A percentile compares a stretch with the other conserved stretches of the same genome.
Conservation (phyloP, 169 alveolate species). For the Eimeria praecox region DNA sequence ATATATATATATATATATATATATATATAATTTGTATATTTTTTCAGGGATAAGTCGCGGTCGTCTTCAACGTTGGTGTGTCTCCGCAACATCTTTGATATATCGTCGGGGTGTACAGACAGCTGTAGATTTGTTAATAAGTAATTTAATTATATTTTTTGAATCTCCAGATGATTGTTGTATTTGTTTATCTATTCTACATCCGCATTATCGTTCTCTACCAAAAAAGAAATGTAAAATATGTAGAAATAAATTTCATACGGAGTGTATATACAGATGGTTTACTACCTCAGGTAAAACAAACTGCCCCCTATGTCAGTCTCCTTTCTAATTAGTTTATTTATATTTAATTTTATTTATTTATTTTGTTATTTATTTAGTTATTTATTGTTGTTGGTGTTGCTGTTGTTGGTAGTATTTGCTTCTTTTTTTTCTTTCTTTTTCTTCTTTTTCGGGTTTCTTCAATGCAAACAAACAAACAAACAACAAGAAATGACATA, state of each 20-base stretch:
- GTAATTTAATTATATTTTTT: slow-evolving; percentile 76
- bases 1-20: too few relatives aligned
- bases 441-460: too few relatives aligned
- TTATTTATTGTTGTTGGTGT: too few relatives aligned
- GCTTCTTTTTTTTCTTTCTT: too few relatives aligned
- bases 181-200: slow-evolving; percentile 84
- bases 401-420: too few relatives aligned
- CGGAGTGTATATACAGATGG: slow-evolving; percentile 89
- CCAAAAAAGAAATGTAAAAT: slow-evolving; percentile 83
- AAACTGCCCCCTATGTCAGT: slow-evolving; percentile 89
- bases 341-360: too few relatives aligned
- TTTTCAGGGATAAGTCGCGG: slow-evolving; percentile 50
- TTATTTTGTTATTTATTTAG: too few relatives aligned
- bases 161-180: slow-evolving; percentile 84
- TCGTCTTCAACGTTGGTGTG: slow-evolving; percentile 40
- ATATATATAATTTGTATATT: not conserved
- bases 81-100: slow-evolving; percentile 25
- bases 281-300: slow-evolving; percentile 87
- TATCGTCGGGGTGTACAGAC: slow-evolving; percentile 3
- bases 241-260: slow-evolving; percentile 84
- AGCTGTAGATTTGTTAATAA: slow-evolving; percentile 60
- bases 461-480: too few relatives aligned
- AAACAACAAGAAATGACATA: too few relatives aligned
- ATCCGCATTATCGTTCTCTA: slow-evolving; percentile 84
- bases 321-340: slow-evolving; percentile 21